These are phyloP conservation scores for Ophiostoma sp. DNA, from an alignment of 2,329 filamentous ascomycete genomes.

Conservation along the genomic window DNA sequence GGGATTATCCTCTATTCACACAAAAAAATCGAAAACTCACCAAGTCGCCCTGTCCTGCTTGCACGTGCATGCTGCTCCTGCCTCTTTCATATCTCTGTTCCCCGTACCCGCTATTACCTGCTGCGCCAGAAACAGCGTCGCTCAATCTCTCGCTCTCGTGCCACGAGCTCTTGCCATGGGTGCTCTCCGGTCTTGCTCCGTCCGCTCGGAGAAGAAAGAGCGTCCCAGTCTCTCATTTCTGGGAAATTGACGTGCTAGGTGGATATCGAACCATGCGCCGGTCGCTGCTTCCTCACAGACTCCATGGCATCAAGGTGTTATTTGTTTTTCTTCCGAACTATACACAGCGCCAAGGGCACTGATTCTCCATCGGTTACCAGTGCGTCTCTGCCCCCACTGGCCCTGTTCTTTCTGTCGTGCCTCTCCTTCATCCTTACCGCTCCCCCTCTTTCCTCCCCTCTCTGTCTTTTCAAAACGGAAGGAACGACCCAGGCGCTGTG, in stretches of 20 bases:
- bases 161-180: neutral
- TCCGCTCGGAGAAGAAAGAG: neutral
- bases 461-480: neutral
- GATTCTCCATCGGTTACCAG: neutral
- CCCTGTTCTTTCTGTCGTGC: neutral
- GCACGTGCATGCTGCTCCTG: neutral
- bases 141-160: neutral
- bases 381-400: neutral
- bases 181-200: neutral
- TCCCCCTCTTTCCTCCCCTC: neutral
- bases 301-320: neutral
- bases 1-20: no score
- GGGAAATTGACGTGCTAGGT: neutral
- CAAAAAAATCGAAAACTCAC: no score
- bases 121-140: neutral
- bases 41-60: neutral
- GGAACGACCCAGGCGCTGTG: conserved; percentile 1
- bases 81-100: neutral
- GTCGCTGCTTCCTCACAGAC: neutral
- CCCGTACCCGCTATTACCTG: neutral
- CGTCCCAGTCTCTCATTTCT: neutral
- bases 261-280: neutral
- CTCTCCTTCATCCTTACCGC: neutral
- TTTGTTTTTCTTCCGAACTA: neutral
- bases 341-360: no score